A percentile compares a stretch with the other conserved stretches of the same genome.
Evolutionary conservation across 139 green algal species (phyloP).

Genomic region (Chlorokybus atmophyticus): DNA sequence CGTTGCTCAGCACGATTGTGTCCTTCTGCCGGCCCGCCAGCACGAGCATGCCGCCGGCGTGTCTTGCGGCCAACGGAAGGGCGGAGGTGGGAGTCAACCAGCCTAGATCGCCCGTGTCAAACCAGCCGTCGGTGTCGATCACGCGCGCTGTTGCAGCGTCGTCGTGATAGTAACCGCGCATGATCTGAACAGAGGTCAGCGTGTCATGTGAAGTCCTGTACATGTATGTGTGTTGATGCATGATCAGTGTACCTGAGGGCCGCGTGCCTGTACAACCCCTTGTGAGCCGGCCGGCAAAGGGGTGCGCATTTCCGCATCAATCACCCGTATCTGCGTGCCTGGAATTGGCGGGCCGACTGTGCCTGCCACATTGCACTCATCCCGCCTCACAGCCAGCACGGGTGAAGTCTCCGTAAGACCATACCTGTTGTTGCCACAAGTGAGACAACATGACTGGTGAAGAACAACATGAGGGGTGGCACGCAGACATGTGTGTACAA

Average conservation of each 20-base stretch:
- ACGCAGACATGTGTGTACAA: no score
- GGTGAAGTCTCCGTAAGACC: slow-evolving; percentile 81
- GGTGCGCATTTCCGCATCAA: slow-evolving; percentile 52
- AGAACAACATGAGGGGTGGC: no score
- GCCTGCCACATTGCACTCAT: slow-evolving; percentile 55
- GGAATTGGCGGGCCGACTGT: slow-evolving; percentile 58
- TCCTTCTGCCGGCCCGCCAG: slow-evolving; percentile 69
- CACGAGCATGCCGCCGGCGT: slow-evolving; percentile 20
- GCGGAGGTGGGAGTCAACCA: slow-evolving; percentile 43
- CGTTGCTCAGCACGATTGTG: slow-evolving; percentile 74
- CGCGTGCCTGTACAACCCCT: slow-evolving; percentile 59
- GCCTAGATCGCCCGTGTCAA: slow-evolving; percentile 92
- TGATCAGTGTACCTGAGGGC: no score
- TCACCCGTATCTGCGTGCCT: slow-evolving; percentile 61
- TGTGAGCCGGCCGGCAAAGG: slow-evolving; percentile 48
- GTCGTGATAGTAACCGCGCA: slow-evolving; percentile 79
- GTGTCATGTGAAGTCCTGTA: no score
- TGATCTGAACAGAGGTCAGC: no score
- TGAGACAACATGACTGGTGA: no score
- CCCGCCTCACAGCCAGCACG: slow-evolving; percentile 62
- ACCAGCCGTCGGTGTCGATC: slow-evolving; percentile 79
- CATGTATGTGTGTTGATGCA: no score
- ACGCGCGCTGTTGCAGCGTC: slow-evolving; percentile 49
- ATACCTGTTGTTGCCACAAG: no score
- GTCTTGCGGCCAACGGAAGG: neutral